Percentiles rank a stretch among this genome's conserved stretches.
Evolutionary conservation across 768 basidiomycete species (phyloP).

Genomic region (Exsudoporus frostii): DNA sequence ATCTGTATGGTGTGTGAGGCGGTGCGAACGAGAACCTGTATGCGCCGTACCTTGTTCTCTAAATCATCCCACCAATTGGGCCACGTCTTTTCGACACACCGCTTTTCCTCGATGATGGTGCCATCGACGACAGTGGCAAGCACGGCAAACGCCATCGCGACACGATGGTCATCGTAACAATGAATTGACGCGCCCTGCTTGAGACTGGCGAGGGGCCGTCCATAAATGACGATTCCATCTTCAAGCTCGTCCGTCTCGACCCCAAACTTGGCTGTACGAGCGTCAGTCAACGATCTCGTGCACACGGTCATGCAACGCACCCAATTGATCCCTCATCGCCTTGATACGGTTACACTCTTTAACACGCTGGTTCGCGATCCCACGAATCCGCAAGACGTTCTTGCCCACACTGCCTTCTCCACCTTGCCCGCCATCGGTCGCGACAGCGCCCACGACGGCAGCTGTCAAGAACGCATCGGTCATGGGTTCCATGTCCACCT

Average conservation of each 20-base stretch:
- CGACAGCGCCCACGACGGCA: constrained; percentile 86
- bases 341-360: constrained; percentile 97
- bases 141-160: constrained; percentile 97
- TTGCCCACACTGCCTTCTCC: constrained; percentile 25
- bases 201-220: constrained; percentile 62
- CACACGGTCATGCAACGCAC: constrained; percentile 40
- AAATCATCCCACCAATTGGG: constrained; percentile 99
- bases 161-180: constrained; percentile 98
- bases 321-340: constrained; percentile 95
- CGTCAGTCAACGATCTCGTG: neutral
- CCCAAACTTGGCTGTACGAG: constrained; percentile 79
- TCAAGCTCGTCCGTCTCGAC: constrained; percentile 89
- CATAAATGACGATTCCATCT: constrained; percentile 89
- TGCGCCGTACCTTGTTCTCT: constrained; percentile 72
- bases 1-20: constrained; percentile 49
- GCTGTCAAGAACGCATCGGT: constrained; percentile 99
- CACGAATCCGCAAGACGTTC: constrained; percentile 76
- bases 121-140: constrained; percentile 68
- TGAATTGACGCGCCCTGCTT: constrained; percentile 74
- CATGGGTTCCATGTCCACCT: constrained; percentile 99
- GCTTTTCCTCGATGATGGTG: constrained; percentile 90
- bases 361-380: constrained; percentile 97
- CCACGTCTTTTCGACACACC: constrained; percentile 99
- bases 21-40: neutral
- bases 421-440: constrained; percentile 50